These are phyloP conservation scores for Enterospora canceri DNA, from an alignment of 371 early-diverging fungal species.

Conservation along the genomic window DNA sequence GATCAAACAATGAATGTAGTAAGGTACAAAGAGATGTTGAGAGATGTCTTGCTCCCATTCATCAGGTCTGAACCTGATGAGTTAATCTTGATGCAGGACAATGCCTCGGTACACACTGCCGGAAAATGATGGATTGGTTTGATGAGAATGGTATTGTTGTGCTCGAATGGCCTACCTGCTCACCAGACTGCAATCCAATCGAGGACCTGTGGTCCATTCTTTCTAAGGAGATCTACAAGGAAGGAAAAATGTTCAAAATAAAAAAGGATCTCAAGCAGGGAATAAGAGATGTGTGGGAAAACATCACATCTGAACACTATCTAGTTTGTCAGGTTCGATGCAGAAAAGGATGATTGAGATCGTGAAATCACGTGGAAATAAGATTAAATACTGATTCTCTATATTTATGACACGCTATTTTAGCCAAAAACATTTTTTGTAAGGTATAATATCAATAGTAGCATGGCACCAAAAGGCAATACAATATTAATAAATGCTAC, in stretches of 20 bases:
- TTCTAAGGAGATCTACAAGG: not conserved
- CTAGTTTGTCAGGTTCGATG: not conserved
- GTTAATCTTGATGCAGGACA: conserved; percentile 21
- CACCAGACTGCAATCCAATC: conserved; percentile 21
- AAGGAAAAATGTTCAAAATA: not conserved
- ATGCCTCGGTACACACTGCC: conserved; percentile 18
- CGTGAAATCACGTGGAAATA: not conserved
- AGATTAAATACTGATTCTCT: not conserved
- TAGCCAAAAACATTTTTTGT: no score
- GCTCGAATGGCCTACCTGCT: conserved; percentile 11
- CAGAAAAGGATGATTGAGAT: not conserved
- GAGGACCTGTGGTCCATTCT: conserved; percentile 11
- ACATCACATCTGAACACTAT: not conserved
- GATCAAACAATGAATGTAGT: not conserved
- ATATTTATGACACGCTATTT: no score
- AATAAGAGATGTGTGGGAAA: not conserved
- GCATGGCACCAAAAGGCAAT: no score
- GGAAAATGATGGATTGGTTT: conserved; percentile 6
- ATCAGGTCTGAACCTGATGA: not conserved
- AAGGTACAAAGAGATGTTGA: not conserved
- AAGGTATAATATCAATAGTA: no score
- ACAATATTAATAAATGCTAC: no score
- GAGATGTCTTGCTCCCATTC: not conserved
- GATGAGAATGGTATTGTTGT: conserved; percentile 6
- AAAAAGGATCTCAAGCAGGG: not conserved